Base-by-base conservation (phyloP, 1,139 yeast species). In the Taphrina flavorubra region DNA sequence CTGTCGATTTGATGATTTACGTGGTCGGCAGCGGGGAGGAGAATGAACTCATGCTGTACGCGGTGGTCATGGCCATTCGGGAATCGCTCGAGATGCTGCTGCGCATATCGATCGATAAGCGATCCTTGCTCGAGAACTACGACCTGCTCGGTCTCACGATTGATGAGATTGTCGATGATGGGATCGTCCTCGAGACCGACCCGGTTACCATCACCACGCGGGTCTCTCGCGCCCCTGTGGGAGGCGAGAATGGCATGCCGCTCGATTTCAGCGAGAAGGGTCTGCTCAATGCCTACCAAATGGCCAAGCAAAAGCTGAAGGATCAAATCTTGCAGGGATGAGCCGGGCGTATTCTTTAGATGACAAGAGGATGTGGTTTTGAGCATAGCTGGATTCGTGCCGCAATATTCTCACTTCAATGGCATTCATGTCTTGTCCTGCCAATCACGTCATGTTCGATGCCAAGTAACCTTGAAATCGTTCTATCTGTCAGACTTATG, bases 211-310 rank as follows among this genome's bases (percentile, higher is more conserved):
- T 94, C 74, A 94, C 92, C 6, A 86, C 96, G 20, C 85, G 99
- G 78, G 97, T 92, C 18, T 89, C 97, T 44, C 86, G 86, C 74
- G 87, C 95, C 40, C 97, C 97, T 46, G 79, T 84, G 37, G 84
- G 82, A 70, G 92, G 87, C 73, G 85, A 83, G 62, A 83, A 86
- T 72, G 83, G 85, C 70, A 84, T 87, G 75, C 84, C 86, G 74
- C 85, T 92, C 72, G 98, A 94, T 75, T 81, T 92, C 68, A 85
- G 88, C 72, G 98, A 94, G 78, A 90, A 88, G 78, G 97, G 98
- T 62, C 79, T 94, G 71, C 82, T 89, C 79, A 90, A 87, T 78
- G 97, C 97, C 31, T 90, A 91, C 81, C 89, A 92, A 65, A 88
- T 92, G 79, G 98, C 97, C 31, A 87, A 87, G 74, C 91, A 90